phyloP scores from a whole-genome alignment of 139 green algal genomes.

The Pleodorina starrii region DNA sequence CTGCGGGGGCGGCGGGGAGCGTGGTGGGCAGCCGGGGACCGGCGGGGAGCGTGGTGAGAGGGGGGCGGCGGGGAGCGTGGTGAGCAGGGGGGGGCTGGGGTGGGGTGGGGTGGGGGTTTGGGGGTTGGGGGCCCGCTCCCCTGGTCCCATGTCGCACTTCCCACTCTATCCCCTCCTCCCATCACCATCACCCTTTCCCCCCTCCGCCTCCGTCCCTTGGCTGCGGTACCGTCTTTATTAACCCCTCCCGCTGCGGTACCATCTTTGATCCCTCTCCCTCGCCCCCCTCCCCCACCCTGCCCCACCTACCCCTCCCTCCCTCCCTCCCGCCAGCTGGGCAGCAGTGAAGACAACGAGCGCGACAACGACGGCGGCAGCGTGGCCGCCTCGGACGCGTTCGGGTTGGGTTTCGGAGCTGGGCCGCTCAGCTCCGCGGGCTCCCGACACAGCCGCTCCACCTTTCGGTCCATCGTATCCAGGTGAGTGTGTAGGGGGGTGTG shows the following conservation, averaged over 20 bases:
- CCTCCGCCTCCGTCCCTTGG: too few species aligned
- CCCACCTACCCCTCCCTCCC: too few species aligned
- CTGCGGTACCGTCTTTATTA: too few species aligned
- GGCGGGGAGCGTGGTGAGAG: conserved; percentile 25
- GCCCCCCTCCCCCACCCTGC: too few species aligned
- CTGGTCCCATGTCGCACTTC: too few species aligned
- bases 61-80: neutral
- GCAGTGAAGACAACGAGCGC: conserved; percentile 28
- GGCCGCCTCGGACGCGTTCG: neutral
- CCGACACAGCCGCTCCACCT: conserved; percentile 4
- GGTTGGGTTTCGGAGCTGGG: neutral
- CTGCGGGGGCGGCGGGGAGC: neutral
- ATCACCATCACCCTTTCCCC: too few species aligned
- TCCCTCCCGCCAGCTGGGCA: conserved; percentile 23
- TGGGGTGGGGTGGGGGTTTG: neutral
- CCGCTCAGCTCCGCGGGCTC: neutral
- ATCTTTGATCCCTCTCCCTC: too few species aligned
- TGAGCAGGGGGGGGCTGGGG: neutral
- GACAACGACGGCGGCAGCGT: conserved; percentile 22
- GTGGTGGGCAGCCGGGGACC: conserved; percentile 32
- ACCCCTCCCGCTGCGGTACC: too few species aligned
- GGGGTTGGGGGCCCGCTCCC: too few species aligned
- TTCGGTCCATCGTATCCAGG: conserved; percentile 9
- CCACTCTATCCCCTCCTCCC: too few species aligned
- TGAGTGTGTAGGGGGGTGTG: neutral